Evolutionary conservation across 805 yeast genomes (phyloP).

Genomic region (Kazachstania bromeliacearum): DNA sequence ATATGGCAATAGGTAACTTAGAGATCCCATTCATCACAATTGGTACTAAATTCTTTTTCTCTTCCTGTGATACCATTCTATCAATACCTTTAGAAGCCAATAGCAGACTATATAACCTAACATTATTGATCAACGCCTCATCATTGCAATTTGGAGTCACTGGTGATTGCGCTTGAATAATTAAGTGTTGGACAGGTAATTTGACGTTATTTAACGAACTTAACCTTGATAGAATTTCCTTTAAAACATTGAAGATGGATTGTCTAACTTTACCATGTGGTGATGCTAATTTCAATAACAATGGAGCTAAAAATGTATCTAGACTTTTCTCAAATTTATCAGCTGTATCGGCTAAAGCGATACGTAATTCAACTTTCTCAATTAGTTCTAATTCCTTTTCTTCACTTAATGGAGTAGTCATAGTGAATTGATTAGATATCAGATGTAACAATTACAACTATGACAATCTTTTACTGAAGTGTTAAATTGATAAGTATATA

Average conservation of each 20-base stretch:
- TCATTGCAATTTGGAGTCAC: conserved; percentile 11
- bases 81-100: conserved; percentile 63
- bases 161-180: conserved; percentile 56
- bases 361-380: conserved; percentile 69
- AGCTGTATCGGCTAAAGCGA: conserved; percentile 67
- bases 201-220: conserved; percentile 44
- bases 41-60: conserved; percentile 37
- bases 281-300: conserved; percentile 70
- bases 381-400: conserved; percentile 51
- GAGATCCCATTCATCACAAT: conserved; percentile 40
- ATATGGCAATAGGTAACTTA: conserved; percentile 26
- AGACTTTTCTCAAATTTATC: conserved; percentile 53
- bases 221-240: conserved; percentile 58
- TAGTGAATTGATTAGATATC: too few relatives aligned
- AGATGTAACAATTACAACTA: too few relatives aligned
- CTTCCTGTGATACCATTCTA: conserved; percentile 34
- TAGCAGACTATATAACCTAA: conserved; percentile 52
- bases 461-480: too few relatives aligned
- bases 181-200: conserved; percentile 54
- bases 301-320: conserved; percentile 59
- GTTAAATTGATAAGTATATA: too few relatives aligned
- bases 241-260: conserved; percentile 57
- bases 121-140: conserved; percentile 35
- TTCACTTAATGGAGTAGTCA: conserved; percentile 2
- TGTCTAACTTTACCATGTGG: conserved; percentile 54